Conservation (phyloP, 768 basidiomycete species). For the Royoungia palumana region DNA sequence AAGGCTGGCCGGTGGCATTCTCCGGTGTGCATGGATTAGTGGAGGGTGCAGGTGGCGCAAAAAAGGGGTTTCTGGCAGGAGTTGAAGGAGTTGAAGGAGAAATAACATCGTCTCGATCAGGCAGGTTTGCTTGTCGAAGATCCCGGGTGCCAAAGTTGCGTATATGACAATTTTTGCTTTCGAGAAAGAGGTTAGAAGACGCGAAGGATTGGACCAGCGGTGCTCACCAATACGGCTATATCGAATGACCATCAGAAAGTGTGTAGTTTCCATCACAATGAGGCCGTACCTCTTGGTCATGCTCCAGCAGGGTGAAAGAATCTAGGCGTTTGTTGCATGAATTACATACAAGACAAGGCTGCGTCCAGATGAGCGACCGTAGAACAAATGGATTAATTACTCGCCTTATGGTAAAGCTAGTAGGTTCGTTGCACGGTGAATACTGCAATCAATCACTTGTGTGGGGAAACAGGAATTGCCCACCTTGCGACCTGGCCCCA, state of each 20-base stretch:
- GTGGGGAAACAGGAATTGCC: conserved; percentile 19
- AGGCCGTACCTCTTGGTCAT: conserved; percentile 67
- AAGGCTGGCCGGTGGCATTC: conserved; percentile 22
- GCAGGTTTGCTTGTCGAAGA: conserved; percentile 68
- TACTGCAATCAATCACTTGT: conserved; percentile 1
- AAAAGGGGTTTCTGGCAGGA: conserved; percentile 26
- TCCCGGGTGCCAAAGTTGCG: conserved; percentile 77
- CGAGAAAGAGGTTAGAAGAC: background rate
- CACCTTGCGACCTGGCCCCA: conserved; percentile 89
- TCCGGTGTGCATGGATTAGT: conserved; percentile 10
- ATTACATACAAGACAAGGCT: conserved; percentile 81
- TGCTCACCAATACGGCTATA: conserved; percentile 45
- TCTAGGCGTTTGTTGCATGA: conserved; percentile 77
- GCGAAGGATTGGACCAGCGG: background rate
- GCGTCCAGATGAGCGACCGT: conserved; percentile 3
- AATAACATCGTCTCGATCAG: conserved; percentile 41
- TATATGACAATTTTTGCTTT: conserved; percentile 78
- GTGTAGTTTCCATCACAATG: background rate
- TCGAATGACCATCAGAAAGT: conserved; percentile 1
- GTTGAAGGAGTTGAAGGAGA: conserved; percentile 32
- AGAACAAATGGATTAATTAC: conserved; percentile 6
- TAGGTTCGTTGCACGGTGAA: background rate
- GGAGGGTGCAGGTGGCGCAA: conserved; percentile 8
- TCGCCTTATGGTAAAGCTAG: conserved; percentile 79
- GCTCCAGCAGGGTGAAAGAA: conserved; percentile 73